These are phyloP conservation scores for Puccinia hordei DNA, from an alignment of 1,284 basidiomycete genomes.

Conservation along the genomic window DNA sequence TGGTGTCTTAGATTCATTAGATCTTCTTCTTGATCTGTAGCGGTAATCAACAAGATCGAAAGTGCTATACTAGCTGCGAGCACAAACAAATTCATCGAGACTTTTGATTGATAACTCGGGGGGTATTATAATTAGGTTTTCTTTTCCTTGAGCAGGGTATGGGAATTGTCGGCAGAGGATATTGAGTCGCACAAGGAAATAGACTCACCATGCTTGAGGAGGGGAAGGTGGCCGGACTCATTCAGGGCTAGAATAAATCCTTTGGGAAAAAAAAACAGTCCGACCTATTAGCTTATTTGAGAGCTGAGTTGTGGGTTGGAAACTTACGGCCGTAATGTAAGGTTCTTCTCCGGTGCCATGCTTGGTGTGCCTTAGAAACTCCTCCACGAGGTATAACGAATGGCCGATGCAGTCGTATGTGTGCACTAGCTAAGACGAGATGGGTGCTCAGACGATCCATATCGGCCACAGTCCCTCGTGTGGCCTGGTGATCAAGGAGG, in stretches of 20 bases:
- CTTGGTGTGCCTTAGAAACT: background rate
- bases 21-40: background rate
- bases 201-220: slow-evolving; percentile 24
- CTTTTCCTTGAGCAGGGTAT: background rate
- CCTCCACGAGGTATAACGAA: slow-evolving; percentile 19
- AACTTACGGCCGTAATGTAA: slow-evolving; percentile 35
- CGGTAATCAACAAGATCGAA: background rate
- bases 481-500: slow-evolving; percentile 7
- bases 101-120: slow-evolving; percentile 11
- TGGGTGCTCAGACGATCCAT: slow-evolving; percentile 27
- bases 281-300: background rate
- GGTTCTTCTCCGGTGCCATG: slow-evolving; percentile 20
- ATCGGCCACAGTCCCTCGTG: background rate
- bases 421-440: slow-evolving; percentile 26
- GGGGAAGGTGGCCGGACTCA: slow-evolving; percentile 19
- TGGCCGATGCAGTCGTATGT: slow-evolving; percentile 31
- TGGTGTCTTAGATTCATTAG: background rate
- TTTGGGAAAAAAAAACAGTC: background rate
- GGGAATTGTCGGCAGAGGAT: background rate
- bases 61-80: slow-evolving; percentile 24
- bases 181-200: background rate
- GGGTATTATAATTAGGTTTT: background rate
- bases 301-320: background rate
- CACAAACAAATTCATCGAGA: slow-evolving; percentile 16
- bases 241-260: slow-evolving; percentile 10